Evolutionary conservation across 257 asterid genomes (phyloP).

Genomic region (Galeopsis tetrahit): DNA sequence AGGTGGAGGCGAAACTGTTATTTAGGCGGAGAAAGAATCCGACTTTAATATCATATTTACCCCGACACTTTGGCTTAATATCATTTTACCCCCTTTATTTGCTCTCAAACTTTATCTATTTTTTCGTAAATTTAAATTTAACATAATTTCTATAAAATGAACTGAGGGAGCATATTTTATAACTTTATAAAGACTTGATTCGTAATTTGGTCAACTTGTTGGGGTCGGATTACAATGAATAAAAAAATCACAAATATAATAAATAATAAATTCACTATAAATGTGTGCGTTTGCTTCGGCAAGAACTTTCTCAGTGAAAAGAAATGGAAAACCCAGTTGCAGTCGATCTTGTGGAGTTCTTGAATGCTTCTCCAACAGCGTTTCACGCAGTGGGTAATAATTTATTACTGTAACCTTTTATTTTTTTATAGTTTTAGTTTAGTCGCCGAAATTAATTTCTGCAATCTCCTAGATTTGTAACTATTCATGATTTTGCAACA

Average conservation of each 20-base stretch:
- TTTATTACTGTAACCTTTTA: not conserved
- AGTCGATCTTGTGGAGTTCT: slow-evolving; percentile 73
- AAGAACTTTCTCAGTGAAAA: not conserved
- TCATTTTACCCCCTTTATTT: too few species aligned
- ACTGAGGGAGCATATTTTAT: too few species aligned
- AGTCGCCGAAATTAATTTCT: not conserved
- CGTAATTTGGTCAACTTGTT: too few species aligned
- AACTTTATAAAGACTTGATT: too few species aligned
- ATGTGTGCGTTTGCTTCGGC: not conserved
- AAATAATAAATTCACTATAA: not conserved
- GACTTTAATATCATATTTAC: too few species aligned
- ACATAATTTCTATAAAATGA: too few species aligned
- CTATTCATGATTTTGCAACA: slow-evolving; percentile 18
- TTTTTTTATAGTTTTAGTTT: not conserved
- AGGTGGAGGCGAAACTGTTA: too few species aligned
- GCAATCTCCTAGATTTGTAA: slow-evolving; percentile 28
- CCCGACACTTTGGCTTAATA: too few species aligned
- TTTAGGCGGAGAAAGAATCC: not conserved
- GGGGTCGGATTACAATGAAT: too few species aligned
- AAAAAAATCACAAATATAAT: not conserved
- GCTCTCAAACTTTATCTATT: too few species aligned
- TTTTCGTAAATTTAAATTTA: too few species aligned
- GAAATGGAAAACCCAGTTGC: slow-evolving; percentile 68
- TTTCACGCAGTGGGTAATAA: slow-evolving; percentile 91
- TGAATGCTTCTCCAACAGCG: slow-evolving; percentile 94